Conservation (phyloP, 129 eudicot species). For the Centrapalus pauciflorus region DNA sequence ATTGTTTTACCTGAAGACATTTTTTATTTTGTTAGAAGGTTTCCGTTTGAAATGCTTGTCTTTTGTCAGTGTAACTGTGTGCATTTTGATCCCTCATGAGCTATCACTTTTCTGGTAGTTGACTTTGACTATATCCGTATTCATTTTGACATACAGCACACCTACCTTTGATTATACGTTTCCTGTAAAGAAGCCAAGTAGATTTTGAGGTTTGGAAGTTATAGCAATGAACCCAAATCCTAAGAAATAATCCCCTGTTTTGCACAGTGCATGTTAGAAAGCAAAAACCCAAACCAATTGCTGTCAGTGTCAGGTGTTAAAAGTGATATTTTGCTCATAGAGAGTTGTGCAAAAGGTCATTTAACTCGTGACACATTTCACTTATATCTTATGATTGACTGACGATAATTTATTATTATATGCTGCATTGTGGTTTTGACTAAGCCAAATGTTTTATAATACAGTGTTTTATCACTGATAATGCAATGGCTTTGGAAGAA, state of each 20-base stretch:
- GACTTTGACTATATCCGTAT: not conserved
- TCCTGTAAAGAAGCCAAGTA: conserved; percentile 10
- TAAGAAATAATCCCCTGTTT: not conserved
- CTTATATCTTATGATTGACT: not conserved
- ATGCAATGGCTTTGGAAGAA: conserved; percentile 74
- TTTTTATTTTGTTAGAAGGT: not conserved
- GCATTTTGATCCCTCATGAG: not conserved
- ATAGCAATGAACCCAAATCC: not conserved
- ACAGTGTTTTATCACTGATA: conserved; percentile 82
- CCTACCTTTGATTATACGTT: not conserved
- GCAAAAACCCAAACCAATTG: not conserved
- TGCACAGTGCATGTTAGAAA: conserved; percentile 9
- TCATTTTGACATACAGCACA: not conserved
- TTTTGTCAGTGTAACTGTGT: not conserved
- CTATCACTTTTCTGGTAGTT: not conserved
- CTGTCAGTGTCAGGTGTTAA: conserved; percentile 1
- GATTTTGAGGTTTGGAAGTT: conserved; percentile 3
- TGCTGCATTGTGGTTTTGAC: conserved; percentile 16
- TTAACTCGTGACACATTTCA: not conserved
- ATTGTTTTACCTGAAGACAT: not conserved
- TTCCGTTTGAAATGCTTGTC: conserved; percentile 1
- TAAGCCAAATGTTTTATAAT: conserved; percentile 2
- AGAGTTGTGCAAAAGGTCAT: not conserved
- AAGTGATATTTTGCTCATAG: conserved; percentile 5
- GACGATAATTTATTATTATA: not conserved